Evolutionary conservation across 129 eudicot species (phyloP), one percentile per base, ranked within the genome.

Genomic region (Flaveria sonorensis): DNA sequence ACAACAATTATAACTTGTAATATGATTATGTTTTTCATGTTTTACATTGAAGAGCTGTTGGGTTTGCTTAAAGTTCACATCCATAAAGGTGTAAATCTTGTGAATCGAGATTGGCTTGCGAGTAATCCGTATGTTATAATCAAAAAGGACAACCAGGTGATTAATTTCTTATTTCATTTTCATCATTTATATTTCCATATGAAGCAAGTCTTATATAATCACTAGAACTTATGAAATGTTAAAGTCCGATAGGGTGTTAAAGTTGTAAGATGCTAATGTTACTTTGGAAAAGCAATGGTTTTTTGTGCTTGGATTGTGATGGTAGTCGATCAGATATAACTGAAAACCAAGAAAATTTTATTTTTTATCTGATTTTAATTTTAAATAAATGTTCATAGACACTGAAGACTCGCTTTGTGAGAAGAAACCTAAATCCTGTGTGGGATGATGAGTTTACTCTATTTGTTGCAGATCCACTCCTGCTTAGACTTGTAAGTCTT

Each of bases 391-490:
- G 43, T 73, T 57, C 36, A 67, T 87, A 91, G 92, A 91, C 81
- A 78, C 16, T 89, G 57, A 89, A 89, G 85, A 91, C 97, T 60
- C 87, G 84, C 2, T 89, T 83, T 53, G 85, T 85, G 77, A 87
- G 55, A 71, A 83, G 83, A 47, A 82, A 83, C 60, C 8, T 89
- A 19, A 89, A 91, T 68, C 97, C 95, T 0, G 92, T 75, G 66
- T 91, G 97, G 95, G 79, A 91, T 78, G 95, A 89, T 60, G 92
- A 83, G n/a, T 77, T 91, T 4, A 88, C 97, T 1, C 85, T 91
- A 10, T 73, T 89, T 10, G 64, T 91, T 46, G 10, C 73, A 3
- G 95, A 91, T 62, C 79, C 90, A 1, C 21, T 57, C 45, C 92
- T 90, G 1, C 74, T 91, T 79, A 83, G 75, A 76, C 84, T 91